Evolutionary conservation across 2,329 filamentous ascomycete species (phyloP).

Genomic region (Pseudogymnoascus sp.): DNA sequence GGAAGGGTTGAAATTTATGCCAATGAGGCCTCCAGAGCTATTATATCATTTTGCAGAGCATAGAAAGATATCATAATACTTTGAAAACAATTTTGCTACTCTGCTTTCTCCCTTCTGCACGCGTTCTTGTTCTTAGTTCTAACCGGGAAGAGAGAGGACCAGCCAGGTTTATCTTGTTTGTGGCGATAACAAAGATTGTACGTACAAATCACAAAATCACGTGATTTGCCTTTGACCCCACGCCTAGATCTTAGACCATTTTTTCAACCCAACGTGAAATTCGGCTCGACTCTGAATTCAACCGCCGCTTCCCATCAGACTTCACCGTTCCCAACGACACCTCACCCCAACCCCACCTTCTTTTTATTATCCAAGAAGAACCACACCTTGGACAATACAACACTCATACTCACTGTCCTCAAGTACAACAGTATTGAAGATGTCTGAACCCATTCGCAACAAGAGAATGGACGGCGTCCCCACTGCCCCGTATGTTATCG

Average conservation of each 20-base stretch:
- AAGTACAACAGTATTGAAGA: conserved; percentile 27
- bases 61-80: neutral
- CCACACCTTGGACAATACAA: neutral
- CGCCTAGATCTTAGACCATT: conserved; percentile 10
- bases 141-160: neutral
- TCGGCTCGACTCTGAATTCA: conserved; percentile 7
- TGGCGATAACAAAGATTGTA: conserved; percentile 6
- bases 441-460: conserved; percentile 63
- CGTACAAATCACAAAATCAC: neutral
- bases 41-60: conserved; percentile 1
- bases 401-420: neutral
- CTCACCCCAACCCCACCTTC: conserved; percentile 7
- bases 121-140: conserved; percentile 4
- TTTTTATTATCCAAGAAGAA: conserved; percentile 5
- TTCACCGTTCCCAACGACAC: conserved; percentile 7
- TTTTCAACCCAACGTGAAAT: conserved; percentile 9
- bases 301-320: neutral
- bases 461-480: conserved; percentile 51
- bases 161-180: conserved; percentile 3
- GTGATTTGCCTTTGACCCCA: conserved; percentile 8
- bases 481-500: conserved; percentile 52
- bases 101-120: neutral
- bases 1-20: neutral
- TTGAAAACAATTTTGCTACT: neutral
- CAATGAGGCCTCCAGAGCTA: neutral